These are phyloP conservation scores for Coemansia sp. DNA, from an alignment of 192 early-diverging fungal genomes.

Conservation along the genomic window DNA sequence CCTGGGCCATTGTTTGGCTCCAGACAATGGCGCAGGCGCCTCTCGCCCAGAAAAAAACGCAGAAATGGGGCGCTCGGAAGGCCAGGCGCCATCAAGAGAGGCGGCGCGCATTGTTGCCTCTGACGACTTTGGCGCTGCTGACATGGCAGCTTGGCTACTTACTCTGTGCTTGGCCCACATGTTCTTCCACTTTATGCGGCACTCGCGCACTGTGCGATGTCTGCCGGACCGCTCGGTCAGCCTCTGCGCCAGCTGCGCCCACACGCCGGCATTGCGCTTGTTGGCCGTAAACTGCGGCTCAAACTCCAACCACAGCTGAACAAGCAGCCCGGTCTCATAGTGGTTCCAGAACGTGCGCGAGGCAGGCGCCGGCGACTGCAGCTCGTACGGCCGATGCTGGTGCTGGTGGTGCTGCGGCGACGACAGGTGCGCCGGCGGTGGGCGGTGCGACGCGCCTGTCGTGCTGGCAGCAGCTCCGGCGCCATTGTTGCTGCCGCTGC, in stretches of 20 bases:
- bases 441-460: conserved; percentile 8
- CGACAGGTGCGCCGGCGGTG: conserved; percentile 6
- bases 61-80: background rate
- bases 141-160: no score
- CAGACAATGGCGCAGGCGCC: conserved; percentile 7
- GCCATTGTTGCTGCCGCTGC: conserved; percentile 1
- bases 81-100: background rate
- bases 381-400: conserved; percentile 40
- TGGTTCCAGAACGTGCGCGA: conserved; percentile 55
- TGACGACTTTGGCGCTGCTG: no score
- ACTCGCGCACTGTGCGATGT: conserved; percentile 50
- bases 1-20: background rate
- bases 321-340: conserved; percentile 48
- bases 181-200: conserved; percentile 55
- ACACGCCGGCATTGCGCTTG: conserved; percentile 54
- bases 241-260: conserved; percentile 47
- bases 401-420: conserved; percentile 6
- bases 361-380: conserved; percentile 43
- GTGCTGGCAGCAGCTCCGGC: no score
- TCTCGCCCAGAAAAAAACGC: background rate
- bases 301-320: conserved; percentile 52
- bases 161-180: conserved; percentile 56
- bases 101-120: background rate
- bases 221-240: conserved; percentile 47
- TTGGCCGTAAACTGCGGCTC: conserved; percentile 51